phyloP scores from a whole-genome alignment of 2,329 filamentous ascomycete genomes.

The Aureobasidium sp. region DNA sequence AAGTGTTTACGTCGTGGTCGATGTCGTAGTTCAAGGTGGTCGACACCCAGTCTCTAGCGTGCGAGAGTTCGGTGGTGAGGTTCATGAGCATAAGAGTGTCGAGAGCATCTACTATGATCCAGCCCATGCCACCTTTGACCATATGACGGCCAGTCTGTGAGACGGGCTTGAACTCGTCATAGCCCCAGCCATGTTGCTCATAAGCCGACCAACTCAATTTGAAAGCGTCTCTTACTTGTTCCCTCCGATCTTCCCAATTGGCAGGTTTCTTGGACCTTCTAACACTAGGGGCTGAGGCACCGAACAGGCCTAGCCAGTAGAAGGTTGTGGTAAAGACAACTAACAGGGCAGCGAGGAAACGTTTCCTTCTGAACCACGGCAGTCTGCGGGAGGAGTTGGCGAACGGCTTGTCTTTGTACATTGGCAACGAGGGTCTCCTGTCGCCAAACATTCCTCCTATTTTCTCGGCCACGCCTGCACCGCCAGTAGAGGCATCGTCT shows the following conservation, averaged over 20 bases:
- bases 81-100: conserved; percentile 99
- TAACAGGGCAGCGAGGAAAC: conserved; percentile 47
- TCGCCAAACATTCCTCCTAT: conserved; percentile 59
- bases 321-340: conserved; percentile 53
- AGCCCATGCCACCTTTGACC: conserved; percentile 82
- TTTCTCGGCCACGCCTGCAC: conserved; percentile 30
- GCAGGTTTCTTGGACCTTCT: background rate
- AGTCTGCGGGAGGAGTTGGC: conserved; percentile 50
- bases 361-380: conserved; percentile 58
- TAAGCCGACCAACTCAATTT: conserved; percentile 89
- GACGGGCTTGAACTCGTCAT: conserved; percentile 80
- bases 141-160: conserved; percentile 75
- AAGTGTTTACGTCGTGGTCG: conserved; percentile 92
- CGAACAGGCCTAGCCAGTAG: conserved; percentile 64
- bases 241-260: conserved; percentile 72
- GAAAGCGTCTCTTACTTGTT: conserved; percentile 83
- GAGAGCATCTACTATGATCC: conserved; percentile 95
- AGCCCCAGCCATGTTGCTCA: conserved; percentile 86
- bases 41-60: conserved; percentile 84
- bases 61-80: conserved; percentile 72
- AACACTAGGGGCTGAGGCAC: conserved; percentile 16
- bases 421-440: conserved; percentile 59
- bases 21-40: conserved; percentile 78
- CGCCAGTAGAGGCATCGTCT: conserved; percentile 14
- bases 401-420: conserved; percentile 99